phyloP scores from a whole-genome alignment of 202 grass and related monocot genomes.

The Musa balbisiana region DNA sequence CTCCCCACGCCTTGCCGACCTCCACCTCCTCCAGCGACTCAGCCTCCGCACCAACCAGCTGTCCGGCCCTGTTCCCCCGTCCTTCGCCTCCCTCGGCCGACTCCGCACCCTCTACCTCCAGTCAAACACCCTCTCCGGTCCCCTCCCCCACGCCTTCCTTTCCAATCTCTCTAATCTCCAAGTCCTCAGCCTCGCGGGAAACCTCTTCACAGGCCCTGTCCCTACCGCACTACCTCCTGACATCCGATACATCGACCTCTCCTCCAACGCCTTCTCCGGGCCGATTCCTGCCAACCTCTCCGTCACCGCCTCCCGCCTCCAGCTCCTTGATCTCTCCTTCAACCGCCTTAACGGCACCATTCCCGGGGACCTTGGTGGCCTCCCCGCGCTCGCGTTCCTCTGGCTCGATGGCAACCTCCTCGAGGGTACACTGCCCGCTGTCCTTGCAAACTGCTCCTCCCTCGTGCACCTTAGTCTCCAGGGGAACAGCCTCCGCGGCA shows the following conservation, averaged over 20 bases:
- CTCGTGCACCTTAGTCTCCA: slow-evolving; percentile 76
- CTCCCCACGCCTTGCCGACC: slow-evolving; percentile 50
- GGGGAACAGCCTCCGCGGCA: slow-evolving; percentile 70
- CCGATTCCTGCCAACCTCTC: slow-evolving; percentile 43
- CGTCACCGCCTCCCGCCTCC: slow-evolving; percentile 36
- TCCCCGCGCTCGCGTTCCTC: slow-evolving; percentile 77
- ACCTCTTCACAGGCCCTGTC: slow-evolving; percentile 57
- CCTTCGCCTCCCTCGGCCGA: slow-evolving; percentile 42
- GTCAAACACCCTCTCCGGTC: slow-evolving; percentile 66
- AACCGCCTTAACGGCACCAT: slow-evolving; percentile 85
- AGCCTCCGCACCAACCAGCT: slow-evolving; percentile 81
- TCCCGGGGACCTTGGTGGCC: slow-evolving; percentile 47
- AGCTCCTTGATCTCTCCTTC: slow-evolving; percentile 78
- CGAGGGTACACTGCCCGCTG: slow-evolving; percentile 80
- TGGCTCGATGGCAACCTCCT: slow-evolving; percentile 86
- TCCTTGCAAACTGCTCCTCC: slow-evolving; percentile 69
- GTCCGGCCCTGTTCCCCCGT: slow-evolving; percentile 49
- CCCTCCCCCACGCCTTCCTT: slow-evolving; percentile 46
- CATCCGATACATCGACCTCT: slow-evolving; percentile 76
- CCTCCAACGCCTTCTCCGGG: slow-evolving; percentile 73
- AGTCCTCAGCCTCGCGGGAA: slow-evolving; percentile 57
- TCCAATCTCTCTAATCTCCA: slow-evolving; percentile 70
- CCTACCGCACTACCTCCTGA: slow-evolving; percentile 37
- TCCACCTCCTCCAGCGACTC: slow-evolving; percentile 55
- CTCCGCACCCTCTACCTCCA: slow-evolving; percentile 78